Conservation (phyloP, 805 yeast genomes). For the Saturnispora sekii region DNA sequence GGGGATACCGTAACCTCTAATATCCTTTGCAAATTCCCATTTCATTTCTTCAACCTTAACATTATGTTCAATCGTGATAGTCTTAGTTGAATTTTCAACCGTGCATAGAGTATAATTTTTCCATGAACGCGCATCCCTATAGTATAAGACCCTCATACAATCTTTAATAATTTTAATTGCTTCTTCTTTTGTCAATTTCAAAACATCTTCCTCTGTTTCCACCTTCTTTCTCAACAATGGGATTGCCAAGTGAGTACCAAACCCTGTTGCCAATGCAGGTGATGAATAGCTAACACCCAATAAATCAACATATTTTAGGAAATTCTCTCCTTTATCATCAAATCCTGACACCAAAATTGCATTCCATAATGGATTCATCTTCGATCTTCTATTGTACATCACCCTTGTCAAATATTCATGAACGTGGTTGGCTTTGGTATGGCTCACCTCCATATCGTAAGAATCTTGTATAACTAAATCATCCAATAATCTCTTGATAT, state of each 20-base stretch:
- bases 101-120: conserved; percentile 79
- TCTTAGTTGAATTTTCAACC: conserved; percentile 52
- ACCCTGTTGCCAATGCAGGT: conserved; percentile 90
- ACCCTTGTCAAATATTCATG: conserved; percentile 81
- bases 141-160: conserved; percentile 88
- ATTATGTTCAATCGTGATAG: conserved; percentile 45
- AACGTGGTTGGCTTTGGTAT: conserved; percentile 73
- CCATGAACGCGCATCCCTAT: conserved; percentile 91
- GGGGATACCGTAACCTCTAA: conserved; percentile 72
- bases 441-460: conserved; percentile 62
- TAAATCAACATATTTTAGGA: conserved; percentile 78
- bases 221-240: conserved; percentile 83
- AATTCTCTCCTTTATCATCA: conserved; percentile 59
- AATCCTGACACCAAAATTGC: conserved; percentile 86
- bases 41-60: conserved; percentile 64
- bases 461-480: conserved; percentile 70
- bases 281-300: conserved; percentile 87
- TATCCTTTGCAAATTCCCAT: conserved; percentile 85
- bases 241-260: conserved; percentile 89
- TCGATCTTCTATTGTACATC: conserved; percentile 78
- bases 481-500: conserved; percentile 62
- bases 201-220: conserved; percentile 68
- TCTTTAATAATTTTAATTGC: conserved; percentile 73
- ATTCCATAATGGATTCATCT: conserved; percentile 96
- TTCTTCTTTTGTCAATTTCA: conserved; percentile 55